Evolutionary conservation across 2,329 filamentous ascomycete species (phyloP).

Genomic region (Nigrograna mackinnonii): DNA sequence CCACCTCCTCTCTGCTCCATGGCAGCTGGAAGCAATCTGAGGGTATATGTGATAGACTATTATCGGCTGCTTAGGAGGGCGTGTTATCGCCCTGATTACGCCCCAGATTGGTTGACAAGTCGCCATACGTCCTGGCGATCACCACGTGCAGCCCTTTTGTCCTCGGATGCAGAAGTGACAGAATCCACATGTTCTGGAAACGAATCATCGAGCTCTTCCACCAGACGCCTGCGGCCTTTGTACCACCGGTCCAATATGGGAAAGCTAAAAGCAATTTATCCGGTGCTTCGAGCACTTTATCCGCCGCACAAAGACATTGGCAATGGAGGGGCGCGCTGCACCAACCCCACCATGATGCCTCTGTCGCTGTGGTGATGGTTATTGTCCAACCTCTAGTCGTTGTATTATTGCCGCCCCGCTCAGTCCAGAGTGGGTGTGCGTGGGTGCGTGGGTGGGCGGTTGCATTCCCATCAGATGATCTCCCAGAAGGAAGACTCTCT

Average conservation of each 20-base stretch:
- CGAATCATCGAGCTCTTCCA: conserved; percentile 5
- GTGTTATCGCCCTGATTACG: conserved; percentile 10
- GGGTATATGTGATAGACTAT: conserved; percentile 13
- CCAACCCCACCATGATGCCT: conserved; percentile 8
- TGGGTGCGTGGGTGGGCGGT: no score
- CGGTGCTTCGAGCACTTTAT: conserved; percentile 22
- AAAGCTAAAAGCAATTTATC: conserved; percentile 13
- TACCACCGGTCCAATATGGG: conserved; percentile 11
- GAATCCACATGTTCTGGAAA: neutral
- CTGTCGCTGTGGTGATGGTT: neutral
- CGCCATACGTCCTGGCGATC: conserved; percentile 5
- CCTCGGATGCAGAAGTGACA: conserved; percentile 5
- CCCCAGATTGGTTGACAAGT: conserved; percentile 7
- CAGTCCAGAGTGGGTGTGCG: no score
- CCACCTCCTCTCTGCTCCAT: neutral
- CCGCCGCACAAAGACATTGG: conserved; percentile 14
- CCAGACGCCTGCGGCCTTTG: neutral
- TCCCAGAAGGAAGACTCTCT: no score
- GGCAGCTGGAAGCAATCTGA: conserved; percentile 11
- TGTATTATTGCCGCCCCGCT: no score
- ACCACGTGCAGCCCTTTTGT: conserved; percentile 9
- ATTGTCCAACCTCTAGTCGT: no score
- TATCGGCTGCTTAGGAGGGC: conserved; percentile 1
- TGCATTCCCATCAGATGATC: no score
- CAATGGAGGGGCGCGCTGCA: conserved; percentile 9